phyloP scores from a whole-genome alignment of 108 stramenopile species.

The Nitzschia inconspicua region DNA sequence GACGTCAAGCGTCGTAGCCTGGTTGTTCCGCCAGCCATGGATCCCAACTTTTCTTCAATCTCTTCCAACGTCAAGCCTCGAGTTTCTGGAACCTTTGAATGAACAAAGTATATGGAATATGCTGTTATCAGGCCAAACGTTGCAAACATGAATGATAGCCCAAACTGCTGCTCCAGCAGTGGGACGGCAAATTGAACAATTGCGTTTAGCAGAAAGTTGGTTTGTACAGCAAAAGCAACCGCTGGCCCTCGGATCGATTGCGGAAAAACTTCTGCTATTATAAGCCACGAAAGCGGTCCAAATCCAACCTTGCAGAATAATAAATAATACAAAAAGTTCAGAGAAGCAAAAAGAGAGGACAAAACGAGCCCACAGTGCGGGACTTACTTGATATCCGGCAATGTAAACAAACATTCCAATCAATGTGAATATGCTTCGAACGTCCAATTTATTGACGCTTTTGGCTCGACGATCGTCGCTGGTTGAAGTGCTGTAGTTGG shows the following conservation, averaged over 20 bases:
- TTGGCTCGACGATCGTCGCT: not conserved
- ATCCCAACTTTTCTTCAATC: constrained; percentile 30
- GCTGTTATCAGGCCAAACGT: constrained; percentile 32
- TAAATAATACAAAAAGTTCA: not conserved
- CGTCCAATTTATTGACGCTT: not conserved
- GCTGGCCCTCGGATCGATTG: constrained; percentile 41
- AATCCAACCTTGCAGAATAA: too few species aligned
- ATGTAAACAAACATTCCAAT: constrained; percentile 39
- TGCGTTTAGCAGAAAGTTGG: constrained; percentile 39
- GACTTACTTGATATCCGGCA: constrained; percentile 36
- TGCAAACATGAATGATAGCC: constrained; percentile 27
- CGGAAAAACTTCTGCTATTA: constrained; percentile 48
- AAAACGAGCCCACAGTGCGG: not conserved
- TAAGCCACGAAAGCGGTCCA: constrained; percentile 54
- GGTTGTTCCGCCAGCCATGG: too few species aligned
- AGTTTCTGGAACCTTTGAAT: constrained; percentile 37
- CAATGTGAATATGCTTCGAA: not conserved
- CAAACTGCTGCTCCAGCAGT: constrained; percentile 18
- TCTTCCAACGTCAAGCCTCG: constrained; percentile 47
- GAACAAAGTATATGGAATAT: constrained; percentile 27
- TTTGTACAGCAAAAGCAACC: constrained; percentile 36
- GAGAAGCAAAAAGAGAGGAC: not conserved
- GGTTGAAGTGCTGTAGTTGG: not conserved
- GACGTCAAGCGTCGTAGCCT: not conserved
- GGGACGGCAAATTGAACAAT: constrained; percentile 33